These are phyloP conservation scores for Geotrichum fermentans DNA, from an alignment of 1,139 yeast species.

Conservation along the genomic window DNA sequence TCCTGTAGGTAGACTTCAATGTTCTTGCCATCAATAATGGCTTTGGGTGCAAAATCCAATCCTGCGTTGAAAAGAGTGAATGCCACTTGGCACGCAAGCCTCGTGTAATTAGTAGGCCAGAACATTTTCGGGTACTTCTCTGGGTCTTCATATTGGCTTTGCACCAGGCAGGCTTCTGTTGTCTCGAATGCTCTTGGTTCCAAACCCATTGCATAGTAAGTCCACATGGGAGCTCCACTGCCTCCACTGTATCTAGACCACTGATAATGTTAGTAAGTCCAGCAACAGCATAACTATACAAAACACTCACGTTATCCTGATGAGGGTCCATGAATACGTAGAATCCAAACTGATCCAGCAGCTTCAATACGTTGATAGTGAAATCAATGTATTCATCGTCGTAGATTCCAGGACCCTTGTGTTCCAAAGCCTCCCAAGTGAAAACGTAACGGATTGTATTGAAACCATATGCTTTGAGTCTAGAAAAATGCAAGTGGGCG, in stretches of 20 bases:
- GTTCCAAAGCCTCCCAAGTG: constrained; percentile 94
- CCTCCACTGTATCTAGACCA: constrained; percentile 95
- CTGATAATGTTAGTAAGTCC: constrained; percentile 1
- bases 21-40: constrained; percentile 59
- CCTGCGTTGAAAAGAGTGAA: constrained; percentile 86
- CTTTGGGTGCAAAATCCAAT: constrained; percentile 58
- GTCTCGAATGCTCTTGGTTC: constrained; percentile 63
- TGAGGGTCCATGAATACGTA: constrained; percentile 85
- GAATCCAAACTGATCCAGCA: constrained; percentile 59
- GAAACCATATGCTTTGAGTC: constrained; percentile 78
- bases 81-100: constrained; percentile 76
- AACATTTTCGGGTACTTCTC: constrained; percentile 72
- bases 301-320: constrained; percentile 63
- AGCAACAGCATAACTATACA: not conserved
- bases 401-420: constrained; percentile 77
- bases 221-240: constrained; percentile 94
- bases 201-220: constrained; percentile 88
- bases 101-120: constrained; percentile 84
- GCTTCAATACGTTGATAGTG: constrained; percentile 56
- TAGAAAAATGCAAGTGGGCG: constrained; percentile 59
- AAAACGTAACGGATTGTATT: constrained; percentile 71
- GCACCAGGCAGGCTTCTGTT: constrained; percentile 75
- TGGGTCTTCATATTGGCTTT: constrained; percentile 46
- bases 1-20: constrained; percentile 70
- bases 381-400: constrained; percentile 74